phyloP scores from a whole-genome alignment of 2,329 filamentous ascomycete genomes.

The Endoconidiophora laricicola region DNA sequence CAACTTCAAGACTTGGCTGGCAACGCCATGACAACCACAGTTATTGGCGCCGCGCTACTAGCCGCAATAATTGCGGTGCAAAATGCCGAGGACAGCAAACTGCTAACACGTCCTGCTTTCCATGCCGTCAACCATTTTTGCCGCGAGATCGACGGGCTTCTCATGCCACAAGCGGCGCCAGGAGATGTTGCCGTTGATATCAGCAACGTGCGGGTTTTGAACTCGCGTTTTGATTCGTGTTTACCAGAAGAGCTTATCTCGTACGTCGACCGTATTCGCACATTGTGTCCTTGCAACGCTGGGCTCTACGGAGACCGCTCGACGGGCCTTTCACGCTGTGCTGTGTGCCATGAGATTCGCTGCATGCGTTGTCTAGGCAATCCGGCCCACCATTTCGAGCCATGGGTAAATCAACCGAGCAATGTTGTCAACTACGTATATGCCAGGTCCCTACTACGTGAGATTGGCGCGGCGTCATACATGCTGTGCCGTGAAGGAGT shows the following conservation, averaged over 20 bases:
- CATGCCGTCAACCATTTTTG: too few species aligned
- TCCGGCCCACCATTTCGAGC: conserved; percentile 18
- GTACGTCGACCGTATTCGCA: not conserved
- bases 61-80: conserved; percentile 32
- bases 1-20: conserved; percentile 56
- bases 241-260: too few species aligned
- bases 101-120: too few species aligned
- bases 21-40: conserved; percentile 64
- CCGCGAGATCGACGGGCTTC: too few species aligned
- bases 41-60: conserved; percentile 47
- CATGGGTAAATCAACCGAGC: too few species aligned
- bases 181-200: not conserved
- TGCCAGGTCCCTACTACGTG: too few species aligned
- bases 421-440: too few species aligned
- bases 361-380: conserved; percentile 25
- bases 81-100: too few species aligned
- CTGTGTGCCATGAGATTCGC: conserved; percentile 21
- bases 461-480: too few species aligned
- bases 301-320: conserved; percentile 18
- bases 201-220: not conserved
- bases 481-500: too few species aligned
- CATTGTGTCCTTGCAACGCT: conserved; percentile 22
- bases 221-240: too few species aligned
- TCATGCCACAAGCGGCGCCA: too few species aligned
- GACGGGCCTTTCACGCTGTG: conserved; percentile 18